phyloP scores from a whole-genome alignment of 768 basidiomycete genomes.

The Lactarius tabidus region DNA sequence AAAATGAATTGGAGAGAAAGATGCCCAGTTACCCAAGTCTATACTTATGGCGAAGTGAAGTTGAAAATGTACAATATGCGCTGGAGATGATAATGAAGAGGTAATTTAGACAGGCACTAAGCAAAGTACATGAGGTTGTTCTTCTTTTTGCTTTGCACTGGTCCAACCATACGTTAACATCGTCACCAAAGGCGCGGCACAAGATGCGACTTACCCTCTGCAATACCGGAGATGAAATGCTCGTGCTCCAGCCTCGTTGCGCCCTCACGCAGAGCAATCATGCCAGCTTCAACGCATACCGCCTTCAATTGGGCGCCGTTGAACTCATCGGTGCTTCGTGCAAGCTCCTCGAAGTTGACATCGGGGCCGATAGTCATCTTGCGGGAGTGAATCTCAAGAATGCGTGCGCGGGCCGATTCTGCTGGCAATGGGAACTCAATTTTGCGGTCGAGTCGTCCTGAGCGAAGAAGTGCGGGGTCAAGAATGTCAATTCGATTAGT shows the following conservation, averaged over 20 bases:
- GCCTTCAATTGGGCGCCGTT: conserved; percentile 97
- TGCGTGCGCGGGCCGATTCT: conserved; percentile 93
- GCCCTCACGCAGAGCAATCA: conserved; percentile 95
- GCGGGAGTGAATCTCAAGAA: conserved; percentile 93
- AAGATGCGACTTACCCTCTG: conserved; percentile 58
- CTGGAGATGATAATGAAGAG: conserved; percentile 14
- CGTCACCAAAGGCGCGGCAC: conserved; percentile 1
- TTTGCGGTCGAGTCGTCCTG: conserved; percentile 95
- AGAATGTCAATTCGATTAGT: conserved; percentile 99
- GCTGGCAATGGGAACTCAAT: conserved; percentile 98
- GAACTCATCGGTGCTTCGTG: conserved; percentile 96
- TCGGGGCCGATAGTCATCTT: conserved; percentile 88
- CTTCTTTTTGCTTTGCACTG: conserved; percentile 99
- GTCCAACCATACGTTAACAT: conserved; percentile 28
- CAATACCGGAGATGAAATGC: conserved; percentile 91
- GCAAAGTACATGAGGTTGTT: conserved; percentile 95
- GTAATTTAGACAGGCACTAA: conserved; percentile 37
- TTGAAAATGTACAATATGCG: conserved; percentile 17
- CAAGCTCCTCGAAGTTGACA: conserved; percentile 96
- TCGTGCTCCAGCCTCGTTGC: conserved; percentile 87
- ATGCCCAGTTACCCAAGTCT: neutral
- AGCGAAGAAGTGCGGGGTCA: conserved; percentile 96
- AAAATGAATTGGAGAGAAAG: too few species aligned
- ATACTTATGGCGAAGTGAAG: neutral
- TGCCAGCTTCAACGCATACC: conserved; percentile 98